Evolutionary conservation across 2,329 filamentous ascomycete genomes (phyloP).

Genomic region (Eutypella sp.): DNA sequence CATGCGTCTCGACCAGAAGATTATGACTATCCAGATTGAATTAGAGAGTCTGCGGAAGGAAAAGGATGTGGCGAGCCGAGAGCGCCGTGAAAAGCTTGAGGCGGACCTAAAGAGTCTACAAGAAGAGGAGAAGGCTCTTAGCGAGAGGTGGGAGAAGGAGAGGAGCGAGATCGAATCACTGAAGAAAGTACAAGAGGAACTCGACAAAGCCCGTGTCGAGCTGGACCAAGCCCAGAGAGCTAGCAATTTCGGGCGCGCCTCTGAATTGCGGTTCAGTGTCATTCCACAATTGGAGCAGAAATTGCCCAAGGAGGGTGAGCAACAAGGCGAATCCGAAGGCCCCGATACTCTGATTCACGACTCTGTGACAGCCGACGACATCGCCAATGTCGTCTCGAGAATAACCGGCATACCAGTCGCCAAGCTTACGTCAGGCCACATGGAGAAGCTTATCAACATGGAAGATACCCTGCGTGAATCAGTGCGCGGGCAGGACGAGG

Average conservation of each 20-base stretch:
- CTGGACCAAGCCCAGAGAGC: conserved; percentile 82
- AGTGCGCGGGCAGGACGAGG: conserved; percentile 90
- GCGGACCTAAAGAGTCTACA: conserved; percentile 70
- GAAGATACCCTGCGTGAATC: conserved; percentile 80
- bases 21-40: conserved; percentile 97
- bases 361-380: conserved; percentile 91
- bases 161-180: conserved; percentile 78
- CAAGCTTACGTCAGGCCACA: conserved; percentile 88
- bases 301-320: conserved; percentile 68
- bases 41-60: conserved; percentile 92
- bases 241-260: conserved; percentile 85
- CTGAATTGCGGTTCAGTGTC: conserved; percentile 80
- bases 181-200: conserved; percentile 81
- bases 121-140: conserved; percentile 69
- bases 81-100: conserved; percentile 82
- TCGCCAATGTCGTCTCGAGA: conserved; percentile 83
- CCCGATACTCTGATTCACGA: conserved; percentile 74
- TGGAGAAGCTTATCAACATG: conserved; percentile 94
- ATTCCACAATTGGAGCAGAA: conserved; percentile 79
- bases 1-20: conserved; percentile 84
- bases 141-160: conserved; percentile 85
- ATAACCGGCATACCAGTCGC: conserved; percentile 89
- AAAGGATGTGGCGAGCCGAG: conserved; percentile 81
- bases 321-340: conserved; percentile 23
- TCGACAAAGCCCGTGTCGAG: conserved; percentile 80